Base-by-base conservation (phyloP, 1,139 yeast species). In the Martiniozyma asiatica region DNA sequence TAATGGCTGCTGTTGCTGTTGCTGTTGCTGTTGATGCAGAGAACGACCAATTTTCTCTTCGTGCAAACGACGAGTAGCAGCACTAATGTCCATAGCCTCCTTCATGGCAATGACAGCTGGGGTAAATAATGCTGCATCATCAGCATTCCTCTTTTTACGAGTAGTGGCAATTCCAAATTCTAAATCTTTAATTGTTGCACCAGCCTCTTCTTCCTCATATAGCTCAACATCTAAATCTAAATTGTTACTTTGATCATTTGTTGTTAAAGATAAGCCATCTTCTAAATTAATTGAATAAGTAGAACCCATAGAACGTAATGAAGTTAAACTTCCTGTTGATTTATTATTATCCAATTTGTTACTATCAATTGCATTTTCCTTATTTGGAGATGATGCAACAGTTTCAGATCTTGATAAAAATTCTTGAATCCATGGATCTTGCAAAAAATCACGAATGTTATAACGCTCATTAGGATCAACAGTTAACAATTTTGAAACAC, bases 11-110 rank as follows among this genome's bases (percentile, higher is more conserved):
- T 3, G 24, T 13, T 2, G 23, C 22, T n/a, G n/a, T n/a, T n/a
- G n/a, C n/a, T n/a, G n/a, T n/a, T n/a, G n/a, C n/a, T n/a, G n/a
- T n/a, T n/a, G n/a, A n/a, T n/a, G n/a, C n/a, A n/a, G n/a, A n/a
- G n/a, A n/a, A 16, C 13, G 20, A 24, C 23, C 20, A 2, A 73
- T 68, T 14, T 76, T 77, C 48, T 84, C 96, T 56, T 82, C 94
- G 24, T 87, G 94, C 64, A 73, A 73, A 53, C 98, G 74, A 51
- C 85, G 94, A 7, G 89, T 94, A 0, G 96, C 96, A 35, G 92
- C 76, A 13, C 94, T 78, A 11, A 89, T 80, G 50, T 89, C 98
- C 56, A 87, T 87, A 8, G 94, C 96, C 47, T 89, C 98, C 45
- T 85, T 77, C 62, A 89, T 68, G 0, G 94, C 94, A 33, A 78